Evolutionary conservation across 148 eudicot species (phyloP), one percentile per base, ranked within the genome.

Genomic region (Dianthus caryophyllus): DNA sequence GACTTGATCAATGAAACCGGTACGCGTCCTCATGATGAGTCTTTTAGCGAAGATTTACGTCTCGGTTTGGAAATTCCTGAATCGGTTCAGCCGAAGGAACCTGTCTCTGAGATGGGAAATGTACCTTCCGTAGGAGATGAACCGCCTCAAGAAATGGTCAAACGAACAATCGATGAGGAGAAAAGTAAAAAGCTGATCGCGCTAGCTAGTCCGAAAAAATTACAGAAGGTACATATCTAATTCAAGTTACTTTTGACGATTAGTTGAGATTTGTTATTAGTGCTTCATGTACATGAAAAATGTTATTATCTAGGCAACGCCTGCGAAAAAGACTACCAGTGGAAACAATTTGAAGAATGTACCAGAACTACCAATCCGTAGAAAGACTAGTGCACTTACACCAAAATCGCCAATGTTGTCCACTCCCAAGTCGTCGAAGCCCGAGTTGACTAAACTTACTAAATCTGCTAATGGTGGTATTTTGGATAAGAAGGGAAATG

Each of bases 221-320:
- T 76, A 61, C 79, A 65, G 43, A 86, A 81, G 97, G 97, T 91
- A 70, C 52, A 66, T 76, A 50, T 43, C 31, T 1, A 56, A 41
- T 41, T 41, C 44, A 41, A 9, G 44, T 41, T 4, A 41, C 44
- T 41, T 41, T 26, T 41, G 6, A 13, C 44, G 10, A 4, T 41
- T 41, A 9, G 11, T 41, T 6, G 16, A 24, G 3, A 21, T 21
- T 22, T 65, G 15, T 47, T 51, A 17, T 41, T 21, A 22, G 44
- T 66, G 39, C 71, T 3, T 73, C 17, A 16, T 64, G 46, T 43
- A 77, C 49, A 5, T 78, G 54, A 62, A 33, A 31, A 30, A 9
- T 49, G 71, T 18, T 56, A 13, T 64, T 18, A 31, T 77, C 41
- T 69, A 86, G 97, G 78, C 73, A 26, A 79, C 73, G 43, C 64